Base-by-base conservation (phyloP, 352 stramenopile species). In the Albugo candida region DNA sequence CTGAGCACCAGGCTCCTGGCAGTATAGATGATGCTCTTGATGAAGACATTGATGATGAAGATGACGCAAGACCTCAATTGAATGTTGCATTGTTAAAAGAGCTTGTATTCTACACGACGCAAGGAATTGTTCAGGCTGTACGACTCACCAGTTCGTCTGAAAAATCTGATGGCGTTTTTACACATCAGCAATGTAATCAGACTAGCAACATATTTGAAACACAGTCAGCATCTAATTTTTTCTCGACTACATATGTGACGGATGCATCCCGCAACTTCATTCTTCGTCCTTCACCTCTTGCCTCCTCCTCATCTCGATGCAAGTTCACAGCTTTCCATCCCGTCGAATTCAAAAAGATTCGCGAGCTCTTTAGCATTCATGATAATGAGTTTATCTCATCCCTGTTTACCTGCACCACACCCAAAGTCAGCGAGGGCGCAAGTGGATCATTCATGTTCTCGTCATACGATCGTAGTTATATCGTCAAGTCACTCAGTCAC, bases 381-480 rank as follows among this genome's bases (percentile, higher is more conserved):
- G 63, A 83, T 13, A 53, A 64, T 11, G 56, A 48, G 6, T 87
- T 79, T 20, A 49, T 83, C 17, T 46, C 36, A 17, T 79, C 75
- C 11, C 60, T 91, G 13, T 50, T 61, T n/a, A 63, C 58, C 13
- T 85, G 70, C 37, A 76, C 65, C 43, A 85, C 71, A 2, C 73
- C 79, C 0, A 83, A 82, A 43, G 63, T 93, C 18, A 76, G 64
- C 40, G 80, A 91, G 54, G 80, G 78, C 41, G 68, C 75, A 2
- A 83, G 65, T 12, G 80, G 73, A 1, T 80, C 67, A 24, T 92
- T 89, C 58, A 74, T 92, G 38, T 92, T 86, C 38, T 88, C 80
- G 49, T 86, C 76, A 2, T 61, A 51, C 14, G 72, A 88, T 55
- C 63, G 66, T n/a, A 70, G 65, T 38, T 86, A 67, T 53, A 71